Evolutionary conservation across 495 filamentous ascomycete species (phyloP).

Genomic region (Neurospora hispaniola): DNA sequence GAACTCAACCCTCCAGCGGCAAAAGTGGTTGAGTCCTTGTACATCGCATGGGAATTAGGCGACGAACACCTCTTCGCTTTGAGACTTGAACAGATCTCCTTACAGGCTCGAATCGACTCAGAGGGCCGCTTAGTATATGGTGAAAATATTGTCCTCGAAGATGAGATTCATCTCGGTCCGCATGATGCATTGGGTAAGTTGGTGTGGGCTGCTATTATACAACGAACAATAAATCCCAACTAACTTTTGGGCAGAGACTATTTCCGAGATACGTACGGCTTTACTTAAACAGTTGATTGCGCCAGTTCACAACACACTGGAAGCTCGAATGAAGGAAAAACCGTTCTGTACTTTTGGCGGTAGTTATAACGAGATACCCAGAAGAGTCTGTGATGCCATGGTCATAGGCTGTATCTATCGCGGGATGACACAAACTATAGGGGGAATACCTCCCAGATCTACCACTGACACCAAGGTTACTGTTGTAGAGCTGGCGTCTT

Average conservation of each 20-base stretch:
- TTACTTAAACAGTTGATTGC: background rate
- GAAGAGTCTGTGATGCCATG: background rate
- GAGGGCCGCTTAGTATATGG: background rate
- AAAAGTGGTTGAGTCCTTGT: background rate
- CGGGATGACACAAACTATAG: background rate
- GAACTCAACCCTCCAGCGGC: background rate
- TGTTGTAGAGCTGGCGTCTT: background rate
- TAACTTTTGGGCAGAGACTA: background rate
- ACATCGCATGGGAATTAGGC: background rate
- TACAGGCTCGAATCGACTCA: background rate
- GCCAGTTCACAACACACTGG: background rate
- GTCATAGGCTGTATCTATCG: background rate
- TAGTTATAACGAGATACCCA: background rate
- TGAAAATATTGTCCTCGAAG: background rate
- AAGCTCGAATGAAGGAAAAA: background rate
- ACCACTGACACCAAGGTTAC: background rate
- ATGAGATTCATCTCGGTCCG: background rate
- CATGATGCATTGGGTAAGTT: background rate
- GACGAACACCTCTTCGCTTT: background rate
- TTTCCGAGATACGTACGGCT: background rate
- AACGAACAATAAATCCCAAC: background rate
- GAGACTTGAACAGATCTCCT: background rate
- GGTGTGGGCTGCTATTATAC: background rate
- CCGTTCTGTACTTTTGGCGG: background rate
- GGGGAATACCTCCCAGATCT: background rate